Evolutionary conservation across 2,329 filamentous ascomycete species (phyloP), one percentile per base, ranked within the genome.

Genomic region (Fusarium neocosmosporiellum): DNA sequence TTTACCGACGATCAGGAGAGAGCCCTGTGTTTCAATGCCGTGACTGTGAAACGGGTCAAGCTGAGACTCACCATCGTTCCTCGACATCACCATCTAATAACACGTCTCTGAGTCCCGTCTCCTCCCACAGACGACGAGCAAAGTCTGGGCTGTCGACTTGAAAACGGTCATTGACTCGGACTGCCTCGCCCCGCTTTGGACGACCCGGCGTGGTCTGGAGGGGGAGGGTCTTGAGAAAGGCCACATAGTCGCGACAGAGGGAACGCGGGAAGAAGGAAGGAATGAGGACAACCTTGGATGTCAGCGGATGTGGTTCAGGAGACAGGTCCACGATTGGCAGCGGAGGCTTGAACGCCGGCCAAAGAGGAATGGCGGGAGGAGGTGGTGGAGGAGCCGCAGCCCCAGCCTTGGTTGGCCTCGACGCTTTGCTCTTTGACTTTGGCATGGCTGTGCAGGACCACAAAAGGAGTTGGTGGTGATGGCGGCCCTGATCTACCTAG

Each of bases 91-190:
- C 83, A 60, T 78, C 81, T 69, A 75, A 87, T 75, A 89, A 69
- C 2, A 92, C 85, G 50, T 93, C 89, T 75, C 88, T 91, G 72
- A 98, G 82, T 0, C 92, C 93, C 2, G 95, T 98, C 70, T 89
- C 87, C 50, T 87, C 86, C 95, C 95, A 98, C 16, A 98, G 82
- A 63, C 88, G 85, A 76, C 90, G 86, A 0, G 95, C 93, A 81
- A 98, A 97, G 0, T 73, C 81, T 31, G 89, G 82, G 83, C 98
- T 95, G 31, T 95, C 85, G 22, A 97, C 85, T 82, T 97, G 94
- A 76, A 93, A 97, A 13, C 96, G 90, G 80, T 98, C 96, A 80
- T 98, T 98, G 54, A 98, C 93, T 37, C 96, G 88, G 9, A 94
- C 88, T 1, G 95, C 95, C 63, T 96, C 92, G 55, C 93, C 94